A percentile compares a stretch with the other conserved stretches of the same genome.
phyloP scores from a whole-genome alignment of 148 eudicot genomes.

The Rhododendron simsii region DNA sequence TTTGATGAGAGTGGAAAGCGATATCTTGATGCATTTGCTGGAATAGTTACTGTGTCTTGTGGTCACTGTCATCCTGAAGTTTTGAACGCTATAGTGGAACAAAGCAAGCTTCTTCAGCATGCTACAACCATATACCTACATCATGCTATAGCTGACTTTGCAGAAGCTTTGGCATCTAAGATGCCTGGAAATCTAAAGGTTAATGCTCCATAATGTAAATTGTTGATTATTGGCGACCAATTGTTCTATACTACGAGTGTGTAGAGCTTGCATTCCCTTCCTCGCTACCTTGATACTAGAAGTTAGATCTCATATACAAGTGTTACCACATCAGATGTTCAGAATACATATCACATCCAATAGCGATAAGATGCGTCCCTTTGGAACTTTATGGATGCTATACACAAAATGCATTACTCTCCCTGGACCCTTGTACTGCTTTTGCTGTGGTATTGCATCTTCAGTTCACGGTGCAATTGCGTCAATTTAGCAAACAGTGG shows the following conservation, averaged over 20 bases:
- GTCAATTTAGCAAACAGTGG: background rate
- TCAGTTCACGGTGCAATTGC: background rate
- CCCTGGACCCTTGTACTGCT: background rate
- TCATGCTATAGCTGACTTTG: slow-evolving; percentile 96
- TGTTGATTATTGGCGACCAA: background rate
- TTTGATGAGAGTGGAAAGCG: slow-evolving; percentile 88
- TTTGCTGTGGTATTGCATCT: background rate
- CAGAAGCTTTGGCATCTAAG: slow-evolving; percentile 90
- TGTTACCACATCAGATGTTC: background rate
- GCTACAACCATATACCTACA: slow-evolving; percentile 91
- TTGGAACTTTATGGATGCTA: background rate
- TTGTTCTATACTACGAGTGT: background rate
- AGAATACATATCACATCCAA: background rate
- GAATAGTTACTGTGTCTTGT: slow-evolving; percentile 95
- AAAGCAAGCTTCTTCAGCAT: slow-evolving; percentile 93
- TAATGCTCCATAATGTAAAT: background rate
- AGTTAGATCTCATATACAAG: background rate
- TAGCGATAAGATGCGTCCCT: background rate
- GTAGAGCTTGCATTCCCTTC: background rate
- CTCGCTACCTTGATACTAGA: background rate
- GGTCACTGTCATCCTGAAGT: slow-evolving; percentile 98
- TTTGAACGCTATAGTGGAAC: slow-evolving; percentile 69
- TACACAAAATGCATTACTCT: background rate
- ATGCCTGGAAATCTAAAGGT: slow-evolving; percentile 98
- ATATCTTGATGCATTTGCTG: slow-evolving; percentile 98